Evolutionary conservation across 2,329 filamentous ascomycete species (phyloP), one percentile per base, ranked within the genome.

Genomic region (Calonectria fujianensis): DNA sequence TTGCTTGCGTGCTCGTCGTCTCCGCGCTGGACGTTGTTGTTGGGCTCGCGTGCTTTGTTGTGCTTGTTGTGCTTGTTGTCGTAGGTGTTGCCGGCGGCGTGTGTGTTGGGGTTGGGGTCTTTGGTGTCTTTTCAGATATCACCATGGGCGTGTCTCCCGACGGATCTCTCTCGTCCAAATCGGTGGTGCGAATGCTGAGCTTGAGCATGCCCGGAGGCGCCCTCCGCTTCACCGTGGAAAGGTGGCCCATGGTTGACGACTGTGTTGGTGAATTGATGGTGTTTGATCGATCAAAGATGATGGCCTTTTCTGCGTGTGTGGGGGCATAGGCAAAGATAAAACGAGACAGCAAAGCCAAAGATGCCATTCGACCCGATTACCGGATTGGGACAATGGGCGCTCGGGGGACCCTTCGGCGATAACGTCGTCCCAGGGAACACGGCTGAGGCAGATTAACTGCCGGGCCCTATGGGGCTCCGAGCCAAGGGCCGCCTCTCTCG

Each of bases 171-270:
- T 63, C 51, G 7, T 11, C 48, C 32, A 20, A 9, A 5, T 35
- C 32, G 32, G 32, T 32, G 31, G 54, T 18, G 50, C 50, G 48
- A 13, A 57, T 68, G 24, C 50, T 57, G 20, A 68, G 65, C 5
- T 45, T 10, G 50, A 68, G 65, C 27, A 37, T 29, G 35, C 4
- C 14, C n/a, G 65, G 65, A 54, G 65, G 50, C 35, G 50, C 51
- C 27, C n/a, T 68, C 6, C 65, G 65, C 50, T 35, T 57, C 11
- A 20, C 48, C 10, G 10, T 45, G 2, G 65, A 68, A 10, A 68
- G 50, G 20, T 35, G 24, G 16, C 65, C 65, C 65, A 68, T 65
- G 14, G 45, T 39, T 14, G 41, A 32, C 61, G 11, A 16, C n/a
- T 37, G 16, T 24, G 37, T 18, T 32, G 20, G 11, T 39, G 37